Conservation (phyloP, 2,329 filamentous ascomycete genomes). For the Beauveria scarabaeidicola region DNA sequence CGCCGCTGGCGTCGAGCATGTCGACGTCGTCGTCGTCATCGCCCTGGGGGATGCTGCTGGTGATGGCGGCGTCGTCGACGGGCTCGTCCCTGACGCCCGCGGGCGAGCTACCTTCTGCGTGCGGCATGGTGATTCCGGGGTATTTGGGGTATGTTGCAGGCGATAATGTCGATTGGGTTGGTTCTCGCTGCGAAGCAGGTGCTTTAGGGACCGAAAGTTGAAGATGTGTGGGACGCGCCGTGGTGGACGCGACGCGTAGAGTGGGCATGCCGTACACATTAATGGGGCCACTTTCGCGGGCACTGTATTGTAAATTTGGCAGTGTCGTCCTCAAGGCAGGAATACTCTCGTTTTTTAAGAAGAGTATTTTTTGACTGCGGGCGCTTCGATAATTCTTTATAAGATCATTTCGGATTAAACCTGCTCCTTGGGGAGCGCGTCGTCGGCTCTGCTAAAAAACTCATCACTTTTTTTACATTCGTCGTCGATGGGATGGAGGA, state of each 20-base stretch:
- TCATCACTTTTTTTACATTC: no score
- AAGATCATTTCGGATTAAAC: no score
- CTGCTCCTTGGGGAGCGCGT: no score
- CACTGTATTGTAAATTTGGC: no score
- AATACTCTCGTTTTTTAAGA: no score
- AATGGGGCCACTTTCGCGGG: neutral
- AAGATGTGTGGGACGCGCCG: neutral
- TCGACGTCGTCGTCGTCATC: slow-evolving; percentile 29
- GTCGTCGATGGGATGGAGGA: no score
- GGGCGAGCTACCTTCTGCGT: slow-evolving; percentile 26
- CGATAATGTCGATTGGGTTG: neutral
- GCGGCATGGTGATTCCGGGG: slow-evolving; percentile 30
- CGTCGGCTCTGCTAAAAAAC: no score
- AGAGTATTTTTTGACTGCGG: no score
- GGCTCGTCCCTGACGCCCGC: slow-evolving; percentile 24
- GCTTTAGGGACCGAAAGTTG: neutral
- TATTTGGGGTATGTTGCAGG: neutral
- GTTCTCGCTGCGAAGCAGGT: neutral
- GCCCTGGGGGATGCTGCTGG: slow-evolving; percentile 22
- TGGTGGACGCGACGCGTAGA: slow-evolving; percentile 9
- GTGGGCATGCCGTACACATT: no score
- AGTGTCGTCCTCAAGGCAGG: neutral
- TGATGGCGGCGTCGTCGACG: slow-evolving; percentile 24
- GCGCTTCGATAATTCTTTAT: no score
- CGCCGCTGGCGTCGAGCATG: slow-evolving; percentile 28